Evolutionary conservation across 495 filamentous ascomycete genomes (phyloP), one percentile per base, ranked within the genome.

Genomic region (Penicillium longicatenatum): DNA sequence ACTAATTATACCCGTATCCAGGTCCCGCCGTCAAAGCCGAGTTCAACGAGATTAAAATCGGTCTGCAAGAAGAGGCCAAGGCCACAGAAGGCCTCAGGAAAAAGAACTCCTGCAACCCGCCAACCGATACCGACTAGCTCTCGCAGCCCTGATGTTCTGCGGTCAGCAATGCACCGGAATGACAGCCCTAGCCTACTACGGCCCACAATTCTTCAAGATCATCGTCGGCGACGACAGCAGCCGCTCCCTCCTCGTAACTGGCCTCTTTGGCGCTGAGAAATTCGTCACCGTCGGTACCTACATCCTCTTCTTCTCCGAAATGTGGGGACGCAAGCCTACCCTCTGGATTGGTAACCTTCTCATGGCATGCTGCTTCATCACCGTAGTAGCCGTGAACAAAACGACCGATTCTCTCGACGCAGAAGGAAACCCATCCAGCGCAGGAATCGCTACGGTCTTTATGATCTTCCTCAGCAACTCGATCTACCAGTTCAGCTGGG

Each of bases 251-350:
- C 61, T 84, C 9, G 73, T 79, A 24, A 81, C 74, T 19, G 76
- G 79, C 12, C 74, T 84, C 29, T 83, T 81, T 48, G 76, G 77
- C 21, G 74, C 79, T 0, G 76, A 78, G 50, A 83, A 83, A 33
- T 76, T 80, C 31, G 55, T 79, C 17, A 72, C 70, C 1, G 74
- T 76, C 49, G 73, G 68, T 21, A 73, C 73, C 24, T 81, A 73
- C 50, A 70, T 79, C 5, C 66, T 80, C 52, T 77, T 83, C 58
- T 76, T 82, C 19, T 81, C 84, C 22, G 82, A 85, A 57, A 69
- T 72, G 21, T 70, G 80, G 60, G 84, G 84, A n/a, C 81, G 84
- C 11, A 75, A 80, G 35, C 76, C 72, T 21, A 75, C 82, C 3
- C 70, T 86, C 43, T 79, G 82, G 44, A 61, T 78, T 26, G 79